A percentile compares a stretch with the other conserved stretches of the same genome.
Conservation (phyloP, 2,329 filamentous ascomycete genomes). For the Mariannaea sp. region DNA sequence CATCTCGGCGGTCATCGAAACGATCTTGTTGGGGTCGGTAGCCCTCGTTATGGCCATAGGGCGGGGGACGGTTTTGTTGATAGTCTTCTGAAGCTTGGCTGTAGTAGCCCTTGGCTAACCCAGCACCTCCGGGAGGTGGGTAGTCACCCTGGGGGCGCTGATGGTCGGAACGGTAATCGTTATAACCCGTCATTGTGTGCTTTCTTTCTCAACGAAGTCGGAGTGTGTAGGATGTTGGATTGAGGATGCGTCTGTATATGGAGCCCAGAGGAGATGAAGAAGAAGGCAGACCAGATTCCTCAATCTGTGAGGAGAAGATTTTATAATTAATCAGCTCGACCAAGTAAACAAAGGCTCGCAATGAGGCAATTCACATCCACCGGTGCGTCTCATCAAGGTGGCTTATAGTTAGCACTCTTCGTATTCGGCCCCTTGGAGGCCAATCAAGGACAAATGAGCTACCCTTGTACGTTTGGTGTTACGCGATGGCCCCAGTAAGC, state of each 20-base stretch:
- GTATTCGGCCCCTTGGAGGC: not conserved
- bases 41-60: not conserved
- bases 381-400: slow-evolving; percentile 7
- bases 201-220: not conserved
- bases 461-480: slow-evolving; percentile 5
- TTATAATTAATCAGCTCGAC: not conserved
- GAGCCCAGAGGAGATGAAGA: not conserved
- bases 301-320: not conserved
- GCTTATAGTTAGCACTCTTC: slow-evolving; percentile 8
- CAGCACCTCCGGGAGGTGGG: slow-evolving; percentile 1
- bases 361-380: slow-evolving; percentile 1
- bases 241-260: not conserved
- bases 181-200: slow-evolving; percentile 10
- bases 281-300: not conserved
- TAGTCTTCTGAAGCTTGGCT: not conserved
- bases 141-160: slow-evolving; percentile 2
- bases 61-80: slow-evolving; percentile 1
- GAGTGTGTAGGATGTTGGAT: not conserved
- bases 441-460: not conserved
- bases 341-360: not conserved
- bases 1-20: not conserved
- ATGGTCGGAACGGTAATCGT: not conserved
- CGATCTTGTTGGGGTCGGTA: not conserved
- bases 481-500: slow-evolving; percentile 9
- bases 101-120: slow-evolving; percentile 3